These are phyloP conservation scores for Carex myosuroides DNA, from an alignment of 176 grass and related monocot genomes.

Conservation along the genomic window DNA sequence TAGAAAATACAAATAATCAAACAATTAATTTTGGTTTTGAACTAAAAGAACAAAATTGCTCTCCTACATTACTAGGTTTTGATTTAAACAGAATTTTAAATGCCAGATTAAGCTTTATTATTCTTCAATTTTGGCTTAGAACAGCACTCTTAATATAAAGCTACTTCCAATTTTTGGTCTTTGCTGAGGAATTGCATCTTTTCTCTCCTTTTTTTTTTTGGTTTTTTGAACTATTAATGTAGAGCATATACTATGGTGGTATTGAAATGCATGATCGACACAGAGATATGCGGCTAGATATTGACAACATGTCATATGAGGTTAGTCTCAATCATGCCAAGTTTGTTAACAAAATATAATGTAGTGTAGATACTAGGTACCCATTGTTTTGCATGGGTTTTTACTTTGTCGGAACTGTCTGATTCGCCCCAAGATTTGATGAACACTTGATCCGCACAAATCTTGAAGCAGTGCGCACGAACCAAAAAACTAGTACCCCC, in stretches of 20 bases:
- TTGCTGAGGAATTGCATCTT: neutral
- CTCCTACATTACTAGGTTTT: neutral
- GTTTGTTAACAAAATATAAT: neutral
- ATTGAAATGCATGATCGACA: conserved; percentile 30
- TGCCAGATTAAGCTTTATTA: neutral
- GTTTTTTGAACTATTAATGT: neutral
- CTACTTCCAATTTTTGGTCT: neutral
- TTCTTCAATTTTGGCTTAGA: neutral
- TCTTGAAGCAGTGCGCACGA: too few species aligned
- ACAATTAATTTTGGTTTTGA: neutral
- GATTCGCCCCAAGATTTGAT: too few species aligned
- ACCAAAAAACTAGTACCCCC: too few species aligned
- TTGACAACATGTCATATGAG: conserved; percentile 40
- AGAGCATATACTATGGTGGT: conserved; percentile 23
- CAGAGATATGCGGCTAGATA: conserved; percentile 32
- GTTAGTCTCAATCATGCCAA: conserved; percentile 4
- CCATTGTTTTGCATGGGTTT: too few species aligned
- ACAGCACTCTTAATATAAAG: neutral
- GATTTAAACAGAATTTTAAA: neutral
- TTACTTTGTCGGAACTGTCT: too few species aligned
- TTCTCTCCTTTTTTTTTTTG: neutral
- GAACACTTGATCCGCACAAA: too few species aligned
- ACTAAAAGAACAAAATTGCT: neutral
- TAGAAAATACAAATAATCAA: neutral
- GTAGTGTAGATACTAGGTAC: neutral